Base-by-base conservation (phyloP, 805 yeast genomes). In the Candida maris region DNA sequence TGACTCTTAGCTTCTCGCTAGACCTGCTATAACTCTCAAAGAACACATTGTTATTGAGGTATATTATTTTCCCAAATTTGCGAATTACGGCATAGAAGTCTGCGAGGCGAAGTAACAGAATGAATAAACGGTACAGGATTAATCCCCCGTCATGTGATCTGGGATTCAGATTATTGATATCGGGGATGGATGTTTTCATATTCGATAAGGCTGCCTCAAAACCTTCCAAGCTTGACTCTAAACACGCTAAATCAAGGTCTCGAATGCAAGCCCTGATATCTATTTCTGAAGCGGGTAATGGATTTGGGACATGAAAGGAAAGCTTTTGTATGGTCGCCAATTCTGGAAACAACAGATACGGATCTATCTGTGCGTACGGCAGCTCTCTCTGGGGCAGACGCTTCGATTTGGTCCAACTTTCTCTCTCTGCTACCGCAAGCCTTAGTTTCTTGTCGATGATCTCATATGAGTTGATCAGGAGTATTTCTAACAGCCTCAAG, bases 11-110 rank as follows among this genome's bases (percentile, higher is more conserved):
- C 0, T 37, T 32, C 18, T 52, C 61, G 29, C 51, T 51, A 2
- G 48, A 32, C 17, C 55, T 51, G 13, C 53, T 42, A 46, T 66
- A 70, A 20, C 62, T 61, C 34, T 66, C 64, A 34, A 66, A 67
- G 45, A 72, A 75, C 34, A 61, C 55, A 35, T 59, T 51, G 52
- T 75, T 73, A 27, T 73, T 67, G 17, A 65, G 54, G 44, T 65
- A 73, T 5, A 71, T 49, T 30, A 69, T 66, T 39, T 75, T 63
- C 4, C 79, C 79, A 34, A 68, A 59, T 39, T 64, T 64, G 33
- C 81, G 59, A 16, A 71, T 46, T 3, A 70, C 55, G 4, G 69
- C 61, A 46, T 74, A 75, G 21, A 75, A 37, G 46, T 75, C 81
- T 29, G 78, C 76, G 27, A 72, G 49, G 32, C 75, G 57, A 23